phyloP scores from a whole-genome alignment of 1,139 yeast genomes.

The Debaryomyces nepalensis region DNA sequence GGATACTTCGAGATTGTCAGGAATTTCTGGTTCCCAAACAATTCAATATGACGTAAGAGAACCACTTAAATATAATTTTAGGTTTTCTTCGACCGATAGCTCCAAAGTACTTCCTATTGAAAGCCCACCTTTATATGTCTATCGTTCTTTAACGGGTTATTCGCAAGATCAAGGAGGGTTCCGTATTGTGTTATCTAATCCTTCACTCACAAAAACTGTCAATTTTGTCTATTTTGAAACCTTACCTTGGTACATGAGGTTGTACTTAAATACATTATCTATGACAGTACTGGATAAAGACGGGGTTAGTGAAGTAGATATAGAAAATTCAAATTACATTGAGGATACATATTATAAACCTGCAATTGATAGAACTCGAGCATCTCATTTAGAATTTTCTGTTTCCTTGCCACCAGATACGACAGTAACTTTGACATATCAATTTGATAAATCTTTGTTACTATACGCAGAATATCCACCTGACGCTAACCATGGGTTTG shows the following conservation, averaged over 20 bases:
- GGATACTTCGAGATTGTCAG: conserved; percentile 20
- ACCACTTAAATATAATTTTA: conserved; percentile 40
- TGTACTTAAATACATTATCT: conserved; percentile 73
- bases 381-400: conserved; percentile 79
- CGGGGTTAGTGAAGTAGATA: conserved; percentile 22
- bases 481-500: conserved; percentile 98
- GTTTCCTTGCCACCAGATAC: conserved; percentile 67
- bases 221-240: conserved; percentile 74
- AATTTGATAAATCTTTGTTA: conserved; percentile 85
- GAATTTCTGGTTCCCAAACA: conserved; percentile 18
- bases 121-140: conserved; percentile 70
- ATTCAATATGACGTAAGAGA: conserved; percentile 35
- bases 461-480: conserved; percentile 95
- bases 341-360: conserved; percentile 69
- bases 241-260: conserved; percentile 91
- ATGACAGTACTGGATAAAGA: conserved; percentile 23
- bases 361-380: conserved; percentile 78
- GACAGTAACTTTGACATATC: conserved; percentile 67
- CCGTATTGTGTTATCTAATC: conserved; percentile 76
- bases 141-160: conserved; percentile 88
- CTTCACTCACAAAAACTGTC: conserved; percentile 48
- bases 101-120: conserved; percentile 36
- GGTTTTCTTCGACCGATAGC: conserved; percentile 41
- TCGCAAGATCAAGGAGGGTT: conserved; percentile 92
- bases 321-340: conserved; percentile 40